These are phyloP conservation scores for Hymenoscyphus scutula DNA, from an alignment of 2,329 filamentous ascomycete genomes.

Conservation along the genomic window DNA sequence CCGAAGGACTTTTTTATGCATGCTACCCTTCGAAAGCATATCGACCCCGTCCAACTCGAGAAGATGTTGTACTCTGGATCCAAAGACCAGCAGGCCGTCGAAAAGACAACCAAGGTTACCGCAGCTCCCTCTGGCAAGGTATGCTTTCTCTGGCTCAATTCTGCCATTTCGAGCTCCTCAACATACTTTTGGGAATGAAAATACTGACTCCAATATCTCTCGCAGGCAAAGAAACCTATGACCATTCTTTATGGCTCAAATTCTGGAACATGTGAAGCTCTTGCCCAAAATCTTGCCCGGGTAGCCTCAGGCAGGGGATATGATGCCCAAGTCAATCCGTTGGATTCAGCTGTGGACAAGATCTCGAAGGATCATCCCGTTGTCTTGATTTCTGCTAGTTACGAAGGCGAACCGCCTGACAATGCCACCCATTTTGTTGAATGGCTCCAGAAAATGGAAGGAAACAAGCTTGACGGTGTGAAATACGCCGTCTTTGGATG, in stretches of 20 bases:
- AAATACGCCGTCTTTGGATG: slow-evolving; percentile 70
- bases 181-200: no score
- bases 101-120: slow-evolving; percentile 2
- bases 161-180: no score
- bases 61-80: slow-evolving; percentile 37
- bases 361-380: slow-evolving; percentile 60
- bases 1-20: slow-evolving; percentile 63
- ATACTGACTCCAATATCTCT: no score
- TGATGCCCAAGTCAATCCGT: slow-evolving; percentile 46
- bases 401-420: slow-evolving; percentile 72
- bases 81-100: slow-evolving; percentile 31
- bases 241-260: slow-evolving; percentile 74
- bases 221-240: slow-evolving; percentile 38
- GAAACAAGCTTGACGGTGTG: slow-evolving; percentile 51
- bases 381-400: slow-evolving; percentile 67
- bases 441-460: slow-evolving; percentile 53
- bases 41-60: slow-evolving; percentile 45
- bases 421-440: slow-evolving; percentile 67
- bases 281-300: slow-evolving; percentile 61
- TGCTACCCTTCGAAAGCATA: slow-evolving; percentile 51
- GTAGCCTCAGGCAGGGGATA: slow-evolving; percentile 61
- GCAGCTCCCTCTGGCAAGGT: slow-evolving; percentile 4
- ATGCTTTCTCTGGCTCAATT: no score
- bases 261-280: slow-evolving; percentile 69
- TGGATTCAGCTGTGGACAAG: slow-evolving; percentile 61